These are phyloP conservation scores for Sporothrix inflata DNA, from an alignment of 2,329 filamentous ascomycete species.

Conservation along the genomic window DNA sequence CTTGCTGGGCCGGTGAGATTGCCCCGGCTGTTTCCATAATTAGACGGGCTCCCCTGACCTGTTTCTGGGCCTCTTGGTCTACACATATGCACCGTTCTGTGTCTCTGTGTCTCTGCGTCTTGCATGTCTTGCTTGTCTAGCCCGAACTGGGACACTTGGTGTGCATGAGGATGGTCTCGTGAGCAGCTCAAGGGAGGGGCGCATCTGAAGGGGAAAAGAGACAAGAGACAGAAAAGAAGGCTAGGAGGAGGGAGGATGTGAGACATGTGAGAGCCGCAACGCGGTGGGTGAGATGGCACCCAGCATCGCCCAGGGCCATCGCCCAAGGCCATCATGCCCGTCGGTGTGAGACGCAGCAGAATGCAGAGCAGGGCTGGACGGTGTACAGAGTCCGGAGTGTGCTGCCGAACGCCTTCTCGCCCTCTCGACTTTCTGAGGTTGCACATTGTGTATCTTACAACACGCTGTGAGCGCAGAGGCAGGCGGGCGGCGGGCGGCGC, in stretches of 20 bases:
- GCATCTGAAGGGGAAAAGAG: neutral
- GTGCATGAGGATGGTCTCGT: constrained; percentile 2
- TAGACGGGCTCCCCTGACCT: constrained; percentile 21
- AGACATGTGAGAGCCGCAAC: neutral
- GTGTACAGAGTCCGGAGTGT: neutral
- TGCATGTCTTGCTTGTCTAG: neutral
- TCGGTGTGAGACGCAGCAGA: constrained; percentile 14
- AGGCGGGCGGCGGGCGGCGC: neutral
- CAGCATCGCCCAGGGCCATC: too few species aligned
- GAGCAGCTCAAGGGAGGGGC: neutral
- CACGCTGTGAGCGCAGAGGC: neutral
- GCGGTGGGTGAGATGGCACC: too few species aligned
- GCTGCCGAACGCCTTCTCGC: neutral
- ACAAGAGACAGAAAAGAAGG: neutral
- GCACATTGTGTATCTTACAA: neutral
- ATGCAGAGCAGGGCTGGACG: neutral
- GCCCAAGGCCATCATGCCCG: neutral
- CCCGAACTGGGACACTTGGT: constrained; percentile 4
- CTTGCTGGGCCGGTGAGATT: constrained; percentile 5
- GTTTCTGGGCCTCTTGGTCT: neutral
- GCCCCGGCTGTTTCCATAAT: constrained; percentile 26
- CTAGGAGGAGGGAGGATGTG: neutral
- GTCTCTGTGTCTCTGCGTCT: neutral
- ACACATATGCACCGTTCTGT: neutral
- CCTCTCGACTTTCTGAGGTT: neutral